Evolutionary conservation across 1,284 basidiomycete genomes (phyloP).

Genomic region (Cutaneotrichosporon curvatum): DNA sequence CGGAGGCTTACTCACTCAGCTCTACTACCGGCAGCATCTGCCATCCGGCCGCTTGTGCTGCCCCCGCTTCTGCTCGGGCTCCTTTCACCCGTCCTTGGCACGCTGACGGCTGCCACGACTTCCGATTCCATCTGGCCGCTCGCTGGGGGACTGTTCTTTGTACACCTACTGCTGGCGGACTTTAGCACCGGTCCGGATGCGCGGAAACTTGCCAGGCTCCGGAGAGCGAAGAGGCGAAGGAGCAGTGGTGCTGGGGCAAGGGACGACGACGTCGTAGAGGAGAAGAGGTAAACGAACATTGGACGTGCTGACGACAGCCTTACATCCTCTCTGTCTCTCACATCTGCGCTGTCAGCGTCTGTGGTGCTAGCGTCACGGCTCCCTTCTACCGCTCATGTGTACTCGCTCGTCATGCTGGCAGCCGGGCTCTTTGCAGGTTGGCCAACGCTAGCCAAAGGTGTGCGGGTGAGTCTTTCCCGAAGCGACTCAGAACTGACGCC

Average conservation of each 20-base stretch:
- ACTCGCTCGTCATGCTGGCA: constrained; percentile 80
- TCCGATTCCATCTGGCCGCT: constrained; percentile 96
- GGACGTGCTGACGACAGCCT: constrained; percentile 51
- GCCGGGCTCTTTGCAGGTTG: constrained; percentile 79
- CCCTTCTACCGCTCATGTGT: constrained; percentile 74
- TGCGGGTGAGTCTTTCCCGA: constrained; percentile 56
- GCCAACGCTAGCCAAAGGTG: constrained; percentile 68
- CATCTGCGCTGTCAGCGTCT: constrained; percentile 86
- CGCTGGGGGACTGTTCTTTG: constrained; percentile 58
- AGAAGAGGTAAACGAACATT: constrained; percentile 25
- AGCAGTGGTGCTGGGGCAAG: constrained; percentile 8
- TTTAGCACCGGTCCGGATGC: constrained; percentile 50
- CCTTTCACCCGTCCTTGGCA: constrained; percentile 82
- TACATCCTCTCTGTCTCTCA: constrained; percentile 84
- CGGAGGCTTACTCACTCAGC: constrained; percentile 48
- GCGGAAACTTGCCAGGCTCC: constrained; percentile 20
- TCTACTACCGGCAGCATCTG: constrained; percentile 38
- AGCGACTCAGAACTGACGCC: not conserved
- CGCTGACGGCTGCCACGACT: constrained; percentile 88
- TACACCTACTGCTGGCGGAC: constrained; percentile 62
- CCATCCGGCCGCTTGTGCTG: constrained; percentile 54
- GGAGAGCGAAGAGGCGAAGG: constrained; percentile 3
- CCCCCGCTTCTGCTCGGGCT: constrained; percentile 83
- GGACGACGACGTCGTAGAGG: constrained; percentile 18
- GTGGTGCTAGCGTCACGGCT: constrained; percentile 91